phyloP scores from a whole-genome alignment of 495 filamentous ascomycete genomes.

The Podospora bellae-mahoneyi region DNA sequence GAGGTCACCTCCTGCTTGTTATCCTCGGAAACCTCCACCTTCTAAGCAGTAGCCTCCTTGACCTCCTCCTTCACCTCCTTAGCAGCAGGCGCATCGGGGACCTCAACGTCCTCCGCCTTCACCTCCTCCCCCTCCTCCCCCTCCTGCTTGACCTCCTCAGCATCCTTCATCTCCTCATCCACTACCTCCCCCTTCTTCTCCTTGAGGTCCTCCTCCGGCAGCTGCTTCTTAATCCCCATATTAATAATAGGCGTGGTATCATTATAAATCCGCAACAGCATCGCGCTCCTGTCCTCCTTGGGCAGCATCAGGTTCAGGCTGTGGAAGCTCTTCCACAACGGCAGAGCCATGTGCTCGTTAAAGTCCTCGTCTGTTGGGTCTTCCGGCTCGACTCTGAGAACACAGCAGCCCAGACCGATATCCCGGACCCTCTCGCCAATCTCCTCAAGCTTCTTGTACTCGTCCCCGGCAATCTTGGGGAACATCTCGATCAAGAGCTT shows the following conservation, averaged over 20 bases:
- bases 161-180: slow-evolving; percentile 20
- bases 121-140: slow-evolving; percentile 10
- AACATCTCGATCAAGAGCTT: slow-evolving; percentile 91
- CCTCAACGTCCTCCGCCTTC: slow-evolving; percentile 4
- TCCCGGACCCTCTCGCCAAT: slow-evolving; percentile 79
- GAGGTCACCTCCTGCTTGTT: too few species aligned
- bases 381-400: slow-evolving; percentile 74
- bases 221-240: slow-evolving; percentile 46
- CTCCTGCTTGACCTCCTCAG: slow-evolving; percentile 19
- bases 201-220: slow-evolving; percentile 27
- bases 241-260: slow-evolving; percentile 72
- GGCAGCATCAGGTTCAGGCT: slow-evolving; percentile 93
- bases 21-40: too few species aligned
- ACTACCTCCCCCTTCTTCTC: slow-evolving; percentile 18
- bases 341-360: slow-evolving; percentile 76
- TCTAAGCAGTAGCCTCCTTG: slow-evolving; percentile 9
- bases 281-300: slow-evolving; percentile 90
- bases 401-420: slow-evolving; percentile 86
- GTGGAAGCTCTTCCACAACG: slow-evolving; percentile 84
- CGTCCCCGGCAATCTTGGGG: slow-evolving; percentile 66
- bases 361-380: slow-evolving; percentile 63
- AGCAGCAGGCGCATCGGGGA: slow-evolving; percentile 14
- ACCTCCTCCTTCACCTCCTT: slow-evolving; percentile 21
- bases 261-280: slow-evolving; percentile 87
- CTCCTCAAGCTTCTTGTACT: slow-evolving; percentile 74